Base-by-base conservation (phyloP, 805 yeast species). In the Lachancea mirantina region DNA sequence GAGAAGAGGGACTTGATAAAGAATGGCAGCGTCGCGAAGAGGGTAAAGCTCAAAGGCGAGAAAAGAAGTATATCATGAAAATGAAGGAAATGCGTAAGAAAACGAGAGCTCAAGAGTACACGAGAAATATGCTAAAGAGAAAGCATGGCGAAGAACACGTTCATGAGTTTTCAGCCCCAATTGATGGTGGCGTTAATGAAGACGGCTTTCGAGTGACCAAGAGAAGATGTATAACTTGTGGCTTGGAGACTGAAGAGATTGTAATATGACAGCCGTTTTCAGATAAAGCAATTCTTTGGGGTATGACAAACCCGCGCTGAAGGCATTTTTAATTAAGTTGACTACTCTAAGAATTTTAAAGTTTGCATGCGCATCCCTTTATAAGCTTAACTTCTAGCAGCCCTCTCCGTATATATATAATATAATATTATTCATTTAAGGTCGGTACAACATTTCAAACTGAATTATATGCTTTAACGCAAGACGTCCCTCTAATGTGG, bases 1-100 rank as follows among this genome's bases (percentile, higher is more conserved):
- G 94, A 1, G 71, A 78, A 7, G 95, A 85, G 35, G 85, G 82
- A 0, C 59, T 92, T 23, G 99, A 92, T 56, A 70, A 70, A n/a
- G 99, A 92, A 55, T 92, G 94, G 84, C 82, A 84, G 43, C 59
- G 84, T 32, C 62, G 98, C 19, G 95, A 84, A 55, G 74, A 69
- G 30, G 68, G 72, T 50, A 76, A 84, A 41, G 65, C 84, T 13
- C 72, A 74, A 36, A 65, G 95, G 32, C 70, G 83, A 39, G 96
- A 87, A 42, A 76, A 76, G 49, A 77, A 76, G 55, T 92, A 84
- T 55, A 77, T 82, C 42, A 70, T 70, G n/a, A 78, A 81, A 49
- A 64, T 92, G 50, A 67, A 69, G 45, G 94, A 88, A 47, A 89
- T 92, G 95, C 67, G 96, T 40, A 76, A 82, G 53, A 79, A 82